Evolutionary conservation across 495 filamentous ascomycete genomes (phyloP).

Genomic region (Penicillium riverlandense): DNA sequence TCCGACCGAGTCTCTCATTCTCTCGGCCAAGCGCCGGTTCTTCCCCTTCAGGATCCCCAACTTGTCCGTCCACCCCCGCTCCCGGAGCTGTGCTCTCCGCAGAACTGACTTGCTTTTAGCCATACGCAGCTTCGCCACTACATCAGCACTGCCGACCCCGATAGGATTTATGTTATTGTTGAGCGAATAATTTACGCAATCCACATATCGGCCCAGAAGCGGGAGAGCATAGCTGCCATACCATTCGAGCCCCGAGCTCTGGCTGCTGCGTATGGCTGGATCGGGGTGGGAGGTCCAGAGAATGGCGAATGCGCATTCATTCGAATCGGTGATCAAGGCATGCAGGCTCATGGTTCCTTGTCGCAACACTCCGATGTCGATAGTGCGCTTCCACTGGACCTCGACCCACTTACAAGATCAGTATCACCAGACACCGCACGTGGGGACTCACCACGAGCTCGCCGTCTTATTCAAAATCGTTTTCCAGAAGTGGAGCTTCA

Average conservation of each 20-base stretch:
- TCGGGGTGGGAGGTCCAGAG: constrained; percentile 78
- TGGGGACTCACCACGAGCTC: constrained; percentile 22
- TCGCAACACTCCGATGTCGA: constrained; percentile 48
- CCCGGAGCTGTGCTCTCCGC: not conserved
- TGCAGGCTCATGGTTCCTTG: constrained; percentile 21
- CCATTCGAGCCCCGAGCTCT: constrained; percentile 81
- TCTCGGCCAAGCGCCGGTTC: constrained; percentile 61
- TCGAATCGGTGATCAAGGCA: constrained; percentile 40
- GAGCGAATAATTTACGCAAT: constrained; percentile 67
- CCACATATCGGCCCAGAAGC: constrained; percentile 62
- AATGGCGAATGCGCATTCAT: constrained; percentile 81
- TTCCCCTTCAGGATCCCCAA: constrained; percentile 69
- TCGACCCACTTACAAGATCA: constrained; percentile 32
- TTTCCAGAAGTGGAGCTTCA: constrained; percentile 44
- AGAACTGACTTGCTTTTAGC: constrained; percentile 37
- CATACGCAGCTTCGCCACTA: constrained; percentile 91
- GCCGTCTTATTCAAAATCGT: constrained; percentile 18
- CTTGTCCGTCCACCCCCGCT: constrained; percentile 45
- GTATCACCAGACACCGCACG: constrained; percentile 14
- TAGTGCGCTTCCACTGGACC: constrained; percentile 51
- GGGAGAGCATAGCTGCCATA: constrained; percentile 68
- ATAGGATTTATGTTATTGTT: constrained; percentile 76
- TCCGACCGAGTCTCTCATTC: constrained; percentile 52
- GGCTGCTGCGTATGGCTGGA: constrained; percentile 75
- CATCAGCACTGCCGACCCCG: constrained; percentile 69